Evolutionary conservation across 345 rosid genomes (phyloP).

Genomic region (Pugionium dolabratum): DNA sequence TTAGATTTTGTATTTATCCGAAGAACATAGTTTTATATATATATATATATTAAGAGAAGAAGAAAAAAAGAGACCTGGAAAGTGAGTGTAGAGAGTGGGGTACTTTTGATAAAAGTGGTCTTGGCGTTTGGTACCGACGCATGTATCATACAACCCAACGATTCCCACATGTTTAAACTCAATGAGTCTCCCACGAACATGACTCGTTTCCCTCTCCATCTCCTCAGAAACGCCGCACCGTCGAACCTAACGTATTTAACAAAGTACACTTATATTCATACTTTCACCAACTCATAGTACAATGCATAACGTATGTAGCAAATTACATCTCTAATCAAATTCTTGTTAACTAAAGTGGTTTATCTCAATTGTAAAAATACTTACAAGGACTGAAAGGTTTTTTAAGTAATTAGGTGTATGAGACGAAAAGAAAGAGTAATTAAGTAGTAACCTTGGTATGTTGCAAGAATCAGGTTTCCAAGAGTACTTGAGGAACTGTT

Average conservation of each 20-base stretch:
- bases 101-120: constrained; percentile 47
- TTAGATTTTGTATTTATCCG: constrained; percentile 30
- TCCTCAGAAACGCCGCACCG: constrained; percentile 68
- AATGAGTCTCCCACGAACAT: constrained; percentile 99
- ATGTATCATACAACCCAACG: constrained; percentile 85
- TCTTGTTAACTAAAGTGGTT: constrained; percentile 3
- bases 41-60: neutral
- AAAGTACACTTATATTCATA: no score
- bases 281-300: no score
- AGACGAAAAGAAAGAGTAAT: no score
- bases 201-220: constrained; percentile 80
- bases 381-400: neutral
- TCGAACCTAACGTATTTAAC: constrained; percentile 47
- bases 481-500: constrained; percentile 75
- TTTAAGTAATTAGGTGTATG: neutral
- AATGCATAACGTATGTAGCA: no score
- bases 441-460: constrained; percentile 56
- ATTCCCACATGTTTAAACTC: constrained; percentile 99
- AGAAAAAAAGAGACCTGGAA: constrained; percentile 54
- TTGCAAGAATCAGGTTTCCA: constrained; percentile 79
- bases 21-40: neutral
- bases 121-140: constrained; percentile 80
- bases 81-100: constrained; percentile 58
- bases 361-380: neutral
- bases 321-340: neutral